Evolutionary conservation across 495 filamentous ascomycete genomes (phyloP), one percentile per base, ranked within the genome.

Genomic region (Penicillium simplicissimum): DNA sequence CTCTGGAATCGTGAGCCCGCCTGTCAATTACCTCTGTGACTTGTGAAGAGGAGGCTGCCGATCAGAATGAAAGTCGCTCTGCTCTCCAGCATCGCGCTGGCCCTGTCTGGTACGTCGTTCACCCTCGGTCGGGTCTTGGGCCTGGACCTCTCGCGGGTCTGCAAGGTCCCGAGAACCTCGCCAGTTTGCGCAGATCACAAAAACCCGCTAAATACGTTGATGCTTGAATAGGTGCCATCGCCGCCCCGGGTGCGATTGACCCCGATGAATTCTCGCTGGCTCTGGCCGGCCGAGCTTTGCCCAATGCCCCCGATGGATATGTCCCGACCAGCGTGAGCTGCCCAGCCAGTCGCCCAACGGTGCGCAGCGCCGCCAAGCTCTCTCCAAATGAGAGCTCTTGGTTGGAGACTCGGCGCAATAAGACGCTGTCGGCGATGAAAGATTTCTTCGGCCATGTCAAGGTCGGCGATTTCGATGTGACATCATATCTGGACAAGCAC

Each of bases 391-490:
- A 97, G 74, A 82, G 79, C 31, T 70, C 79, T 64, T 97, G 92
- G 92, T 74, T 90, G 19, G 55, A 84, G 31, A 61, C 60, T 21
- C 75, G 84, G 23, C 76, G 79, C 47, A 72, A 72, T 5, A 78
- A 81, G 56, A 90, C 88, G 0, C 63, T 90, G 36, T 69, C 82
- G 3, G 84, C 91, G n/a, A 81, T 96, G 84, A 82, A 79, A 33
- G 81, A 90, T 25, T 86, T 96, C 53, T 83, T 98, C 38, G 77
- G 78, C 15, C 85, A 89, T 61, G 76, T 92, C 60, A 87, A 86
- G 55, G 91, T 98, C 60, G 68, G 81, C 17, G 87, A 85, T 61
- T 95, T 95, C 63, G 90, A 98, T 72, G 89, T 87, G 15, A 80
- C 69, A 2, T 67, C 70, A 4, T 97, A 93, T 67, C 82, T 98